phyloP scores from a whole-genome alignment of 495 filamentous ascomycete genomes.

The Xylaria intraflava region DNA sequence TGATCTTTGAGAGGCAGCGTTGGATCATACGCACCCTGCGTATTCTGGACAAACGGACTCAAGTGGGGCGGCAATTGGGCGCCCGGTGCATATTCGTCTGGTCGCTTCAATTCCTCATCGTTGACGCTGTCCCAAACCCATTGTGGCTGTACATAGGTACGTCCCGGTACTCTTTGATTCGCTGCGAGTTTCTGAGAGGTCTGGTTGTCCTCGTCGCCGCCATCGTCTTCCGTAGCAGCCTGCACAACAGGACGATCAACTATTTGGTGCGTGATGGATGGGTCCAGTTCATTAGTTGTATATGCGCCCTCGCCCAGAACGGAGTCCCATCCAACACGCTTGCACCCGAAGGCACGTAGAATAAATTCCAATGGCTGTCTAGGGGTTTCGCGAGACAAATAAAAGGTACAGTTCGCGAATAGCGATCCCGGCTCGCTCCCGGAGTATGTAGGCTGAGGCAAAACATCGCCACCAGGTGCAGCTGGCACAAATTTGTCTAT shows the following conservation, averaged over 20 bases:
- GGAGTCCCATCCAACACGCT: constrained; percentile 88
- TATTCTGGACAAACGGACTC: constrained; percentile 89
- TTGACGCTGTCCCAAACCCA: constrained; percentile 98
- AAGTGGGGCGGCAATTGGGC: constrained; percentile 86
- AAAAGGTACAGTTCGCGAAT: constrained; percentile 84
- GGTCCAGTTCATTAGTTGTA: constrained; percentile 79
- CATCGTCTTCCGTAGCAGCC: constrained; percentile 51
- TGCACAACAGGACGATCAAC: constrained; percentile 77
- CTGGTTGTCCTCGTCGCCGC: constrained; percentile 51
- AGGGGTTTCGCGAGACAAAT: constrained; percentile 88
- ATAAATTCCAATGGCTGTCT: constrained; percentile 89
- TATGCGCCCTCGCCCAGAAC: constrained; percentile 86
- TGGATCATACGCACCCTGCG: constrained; percentile 81
- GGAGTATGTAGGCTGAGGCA: constrained; percentile 69
- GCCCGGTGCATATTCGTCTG: constrained; percentile 85
- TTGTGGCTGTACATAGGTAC: constrained; percentile 91
- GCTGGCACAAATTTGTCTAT: constrained; percentile 85
- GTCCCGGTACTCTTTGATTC: constrained; percentile 68
- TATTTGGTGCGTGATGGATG: constrained; percentile 89
- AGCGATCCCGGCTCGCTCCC: constrained; percentile 54
- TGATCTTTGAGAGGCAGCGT: constrained; percentile 71
- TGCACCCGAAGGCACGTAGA: constrained; percentile 90
- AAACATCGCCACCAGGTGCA: constrained; percentile 72
- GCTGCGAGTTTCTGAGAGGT: constrained; percentile 46
- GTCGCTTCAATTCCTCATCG: constrained; percentile 73